These are phyloP conservation scores for Calonectria honghensis DNA, from an alignment of 2,329 filamentous ascomycete species.

Conservation along the genomic window DNA sequence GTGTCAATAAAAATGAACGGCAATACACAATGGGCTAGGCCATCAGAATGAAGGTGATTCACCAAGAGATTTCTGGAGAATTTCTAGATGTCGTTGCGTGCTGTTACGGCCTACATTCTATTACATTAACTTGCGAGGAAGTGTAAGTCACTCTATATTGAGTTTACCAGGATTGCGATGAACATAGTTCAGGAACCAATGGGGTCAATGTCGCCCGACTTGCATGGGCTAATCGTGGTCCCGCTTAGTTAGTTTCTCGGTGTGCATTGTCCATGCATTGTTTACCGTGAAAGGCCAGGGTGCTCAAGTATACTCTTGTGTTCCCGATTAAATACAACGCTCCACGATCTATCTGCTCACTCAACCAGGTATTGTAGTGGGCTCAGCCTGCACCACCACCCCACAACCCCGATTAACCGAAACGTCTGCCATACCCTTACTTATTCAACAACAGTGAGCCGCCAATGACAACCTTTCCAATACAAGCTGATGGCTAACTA, in stretches of 20 bases:
- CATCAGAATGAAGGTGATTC: no score
- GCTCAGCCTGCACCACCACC: not conserved
- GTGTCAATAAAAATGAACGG: not conserved
- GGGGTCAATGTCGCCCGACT: not conserved
- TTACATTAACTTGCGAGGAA: not conserved
- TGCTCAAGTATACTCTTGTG: not conserved
- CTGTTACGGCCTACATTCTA: not conserved
- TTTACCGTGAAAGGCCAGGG: not conserved
- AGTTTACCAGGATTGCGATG: not conserved
- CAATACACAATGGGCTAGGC: not conserved
- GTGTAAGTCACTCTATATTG: not conserved
- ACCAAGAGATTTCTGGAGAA: not conserved
- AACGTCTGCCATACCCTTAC: not conserved
- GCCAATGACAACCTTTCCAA: not conserved
- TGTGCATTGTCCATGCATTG: not conserved
- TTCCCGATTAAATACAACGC: not conserved
- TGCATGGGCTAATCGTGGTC: not conserved
- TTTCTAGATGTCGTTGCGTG: not conserved
- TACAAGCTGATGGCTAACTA: not conserved
- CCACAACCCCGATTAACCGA: not conserved
- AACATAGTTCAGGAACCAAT: not conserved
- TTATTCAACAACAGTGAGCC: not conserved
- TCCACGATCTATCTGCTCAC: not conserved
- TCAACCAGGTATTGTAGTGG: not conserved
- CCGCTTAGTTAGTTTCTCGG: slow-evolving; percentile 10